phyloP scores from a whole-genome alignment of 495 filamentous ascomycete genomes.

The Xylaria palmicola region DNA sequence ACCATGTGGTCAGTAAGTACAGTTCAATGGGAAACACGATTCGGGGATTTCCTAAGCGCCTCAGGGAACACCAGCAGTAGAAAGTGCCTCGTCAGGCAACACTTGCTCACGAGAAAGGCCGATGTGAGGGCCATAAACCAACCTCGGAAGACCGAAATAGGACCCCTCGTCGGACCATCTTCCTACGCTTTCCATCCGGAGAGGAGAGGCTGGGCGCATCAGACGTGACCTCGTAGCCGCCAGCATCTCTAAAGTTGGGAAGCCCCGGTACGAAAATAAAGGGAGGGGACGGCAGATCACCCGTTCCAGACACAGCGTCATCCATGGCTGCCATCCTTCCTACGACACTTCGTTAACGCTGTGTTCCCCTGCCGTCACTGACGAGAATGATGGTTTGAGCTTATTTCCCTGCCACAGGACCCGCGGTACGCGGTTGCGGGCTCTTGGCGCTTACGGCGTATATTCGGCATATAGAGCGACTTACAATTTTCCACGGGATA shows the following conservation, averaged over 20 bases:
- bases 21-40: background rate
- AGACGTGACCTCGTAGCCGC: conserved; percentile 47
- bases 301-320: background rate
- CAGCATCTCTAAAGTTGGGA: conserved; percentile 60
- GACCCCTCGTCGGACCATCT: conserved; percentile 45
- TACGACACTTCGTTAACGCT: background rate
- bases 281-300: conserved; percentile 42
- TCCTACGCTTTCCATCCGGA: conserved; percentile 21
- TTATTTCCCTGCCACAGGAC: background rate
- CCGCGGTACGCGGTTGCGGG: background rate
- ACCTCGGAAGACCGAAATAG: conserved; percentile 58
- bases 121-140: background rate
- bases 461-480: background rate
- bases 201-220: background rate
- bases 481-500: background rate
- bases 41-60: background rate
- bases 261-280: conserved; percentile 54
- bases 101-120: background rate
- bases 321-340: conserved; percentile 4
- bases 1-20: background rate
- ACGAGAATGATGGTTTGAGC: background rate
- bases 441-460: conserved; percentile 3
- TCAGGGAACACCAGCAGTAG: background rate
- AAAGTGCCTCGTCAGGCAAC: background rate
- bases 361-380: background rate